Percentiles rank a stretch among this genome's conserved stretches.
phyloP scores from a whole-genome alignment of 805 yeast genomes.

The Ogataea wickerhamii region DNA sequence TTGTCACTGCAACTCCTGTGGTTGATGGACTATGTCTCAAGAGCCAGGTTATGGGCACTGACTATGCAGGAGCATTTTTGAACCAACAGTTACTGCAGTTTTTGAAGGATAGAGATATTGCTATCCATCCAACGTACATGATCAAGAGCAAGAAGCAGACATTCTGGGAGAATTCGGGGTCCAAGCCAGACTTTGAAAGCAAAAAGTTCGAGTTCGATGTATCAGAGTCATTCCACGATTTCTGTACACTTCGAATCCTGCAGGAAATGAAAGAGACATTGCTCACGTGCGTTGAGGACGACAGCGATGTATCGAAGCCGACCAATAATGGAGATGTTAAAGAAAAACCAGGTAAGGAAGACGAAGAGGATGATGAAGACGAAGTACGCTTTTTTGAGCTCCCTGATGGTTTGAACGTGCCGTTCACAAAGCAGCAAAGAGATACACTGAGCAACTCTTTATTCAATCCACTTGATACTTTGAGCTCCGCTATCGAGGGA shows the following conservation, averaged over 20 bases:
- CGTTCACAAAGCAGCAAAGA: slow-evolving; percentile 54
- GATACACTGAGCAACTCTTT: slow-evolving; percentile 67
- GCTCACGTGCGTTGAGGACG: slow-evolving; percentile 42
- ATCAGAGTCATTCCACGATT: slow-evolving; percentile 51
- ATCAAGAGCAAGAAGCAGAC: slow-evolving; percentile 43
- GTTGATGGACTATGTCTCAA: slow-evolving; percentile 76
- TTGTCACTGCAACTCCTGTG: slow-evolving; percentile 73
- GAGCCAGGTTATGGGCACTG: slow-evolving; percentile 66
- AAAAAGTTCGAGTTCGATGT: slow-evolving; percentile 35
- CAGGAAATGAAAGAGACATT: slow-evolving; percentile 77
- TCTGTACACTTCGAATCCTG: slow-evolving; percentile 50
- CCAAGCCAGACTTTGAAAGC: slow-evolving; percentile 26
- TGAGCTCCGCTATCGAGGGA: slow-evolving; percentile 30
- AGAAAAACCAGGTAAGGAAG: slow-evolving; percentile 27
- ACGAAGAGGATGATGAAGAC: slow-evolving; percentile 23
- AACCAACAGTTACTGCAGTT: slow-evolving; percentile 48
- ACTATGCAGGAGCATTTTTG: slow-evolving; percentile 68
- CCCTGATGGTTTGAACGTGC: slow-evolving; percentile 69
- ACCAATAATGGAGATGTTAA: slow-evolving; percentile 17
- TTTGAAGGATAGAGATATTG: slow-evolving; percentile 33
- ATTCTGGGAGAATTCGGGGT: slow-evolving; percentile 27
- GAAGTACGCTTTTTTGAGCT: slow-evolving; percentile 58
- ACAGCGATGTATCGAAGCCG: slow-evolving; percentile 18
- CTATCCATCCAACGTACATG: slow-evolving; percentile 44
- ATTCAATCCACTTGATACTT: slow-evolving; percentile 52